Base-by-base conservation (phyloP, 192 early-diverging fungal genomes). In the Backusella luteola region DNA sequence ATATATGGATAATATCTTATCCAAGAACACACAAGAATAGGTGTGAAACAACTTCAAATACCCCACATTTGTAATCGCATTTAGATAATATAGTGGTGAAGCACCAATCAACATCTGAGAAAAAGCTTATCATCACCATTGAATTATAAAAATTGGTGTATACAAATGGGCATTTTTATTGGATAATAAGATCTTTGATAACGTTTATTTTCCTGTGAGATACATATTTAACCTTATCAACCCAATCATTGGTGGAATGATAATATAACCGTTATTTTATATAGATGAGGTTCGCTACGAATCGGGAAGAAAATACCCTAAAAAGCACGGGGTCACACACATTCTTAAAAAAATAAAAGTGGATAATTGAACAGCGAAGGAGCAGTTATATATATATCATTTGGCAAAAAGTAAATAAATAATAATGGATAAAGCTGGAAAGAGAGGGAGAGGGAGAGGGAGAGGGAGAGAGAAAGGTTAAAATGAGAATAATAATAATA, bases 251-350 rank as follows among this genome's bases (percentile, higher is more conserved):
- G 56, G 56, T 63, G 56, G 56, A 29, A 29, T 63, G 9, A 26
- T 29, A 63, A n/a, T 49, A 63, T 29, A 63, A 63, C 56, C 56
- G 56, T 63, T 29, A 23, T 11, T 44, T 49, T 49, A 49, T 49
- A 49, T n/a, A 49, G 56, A 26, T 63, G 56, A 8, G 19, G 6
- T 29, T 63, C 56, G 56, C 23, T 63, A 63, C 56, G 56, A 63
- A 63, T 63, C 56, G 56, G 56, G 56, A 63, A 63, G 23, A 63
- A 63, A 63, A 23, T 63, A 63, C 56, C 56, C 56, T 63, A 63
- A 63, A 63, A 29, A 63, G 56, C 56, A 63, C 56, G 56, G 56
- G 56, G 56, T 63, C 56, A 63, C 56, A 63, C 56, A 63, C 56
- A 29, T 63, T 23, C 23, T 29, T 63, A 29, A 63, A 63, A 14